phyloP scores from a whole-genome alignment of 495 filamentous ascomycete genomes.

The Talaromyces ruber region DNA sequence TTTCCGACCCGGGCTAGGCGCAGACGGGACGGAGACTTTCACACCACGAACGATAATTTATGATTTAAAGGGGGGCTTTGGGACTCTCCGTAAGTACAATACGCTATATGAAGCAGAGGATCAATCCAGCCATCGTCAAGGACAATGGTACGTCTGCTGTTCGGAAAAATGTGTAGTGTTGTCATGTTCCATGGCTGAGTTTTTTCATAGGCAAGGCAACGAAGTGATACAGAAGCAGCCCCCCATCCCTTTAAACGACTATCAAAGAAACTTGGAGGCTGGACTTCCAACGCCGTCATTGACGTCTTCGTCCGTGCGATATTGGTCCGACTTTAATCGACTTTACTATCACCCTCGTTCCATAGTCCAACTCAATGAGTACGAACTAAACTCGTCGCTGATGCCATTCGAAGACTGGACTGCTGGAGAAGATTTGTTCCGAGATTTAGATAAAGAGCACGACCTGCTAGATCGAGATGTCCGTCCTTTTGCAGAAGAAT shows the following conservation, averaged over 20 bases:
- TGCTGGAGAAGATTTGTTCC: slow-evolving; percentile 76
- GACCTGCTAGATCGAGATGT: slow-evolving; percentile 86
- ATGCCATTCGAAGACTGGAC: slow-evolving; percentile 80
- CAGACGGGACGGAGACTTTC: slow-evolving; percentile 77
- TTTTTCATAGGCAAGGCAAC: slow-evolving; percentile 53
- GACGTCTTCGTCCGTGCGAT: slow-evolving; percentile 63
- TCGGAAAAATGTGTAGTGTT: background rate
- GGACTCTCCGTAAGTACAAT: slow-evolving; percentile 77
- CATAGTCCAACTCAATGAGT: slow-evolving; percentile 80
- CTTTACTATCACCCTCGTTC: slow-evolving; percentile 89
- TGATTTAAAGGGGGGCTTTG: slow-evolving; percentile 89
- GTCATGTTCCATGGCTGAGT: background rate
- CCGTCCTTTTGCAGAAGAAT: slow-evolving; percentile 81
- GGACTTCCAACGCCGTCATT: slow-evolving; percentile 53
- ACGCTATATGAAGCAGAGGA: slow-evolving; percentile 71
- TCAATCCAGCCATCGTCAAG: slow-evolving; percentile 35
- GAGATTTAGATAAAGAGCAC: slow-evolving; percentile 69
- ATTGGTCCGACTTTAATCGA: slow-evolving; percentile 92
- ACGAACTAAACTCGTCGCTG: slow-evolving; percentile 64
- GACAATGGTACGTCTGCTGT: slow-evolving; percentile 48
- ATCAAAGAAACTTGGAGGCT: slow-evolving; percentile 67
- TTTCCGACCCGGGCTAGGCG: slow-evolving; percentile 78
- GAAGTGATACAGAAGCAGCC: slow-evolving; percentile 58
- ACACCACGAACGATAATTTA: slow-evolving; percentile 89
- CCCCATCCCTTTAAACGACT: slow-evolving; percentile 59